Base-by-base conservation (phyloP, 2,329 filamentous ascomycete genomes). In the Periglandula ipomoeae region DNA sequence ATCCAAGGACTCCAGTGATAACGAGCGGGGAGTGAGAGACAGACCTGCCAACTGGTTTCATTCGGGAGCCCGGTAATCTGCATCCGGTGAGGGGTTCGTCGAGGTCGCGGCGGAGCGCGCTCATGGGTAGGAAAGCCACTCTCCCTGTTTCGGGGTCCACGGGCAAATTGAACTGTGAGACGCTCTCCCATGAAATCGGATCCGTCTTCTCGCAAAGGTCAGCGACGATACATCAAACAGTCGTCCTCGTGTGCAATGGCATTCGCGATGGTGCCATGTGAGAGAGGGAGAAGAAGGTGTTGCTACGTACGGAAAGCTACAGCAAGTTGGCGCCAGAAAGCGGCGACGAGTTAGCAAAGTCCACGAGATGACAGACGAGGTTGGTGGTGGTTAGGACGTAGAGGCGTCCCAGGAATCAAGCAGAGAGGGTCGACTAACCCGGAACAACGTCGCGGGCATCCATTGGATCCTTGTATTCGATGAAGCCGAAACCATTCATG, bases 21-120 rank as follows among this genome's bases (percentile, higher is more conserved):
- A 77, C 62, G 66, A 77, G 79, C 72, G 72, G 74, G 79, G 75
- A 75, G 75, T 45, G 70, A 68, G 66, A 68, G 75, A 87, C 93
- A 93, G 85, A 98, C 93, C 93, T 98, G 93, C 93, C 93, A 98
- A 82, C 90, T 96, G 78, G 93, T 98, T 78, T 97, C 91, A 74
- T 82, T 84, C 68, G 91, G 90, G 71, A 98, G 88, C 75, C 90
- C 91, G 76, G 87, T 87, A 65, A 98, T 94, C 70, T 91, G 85
- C 93, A 98, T 97, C 69, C 93, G 87, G 71, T 90, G 89, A 59
- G 89, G 84, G 59, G 93, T 98, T 69, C 93, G 89, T 65, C 93
- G 86, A 56, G 93, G 93, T 64, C 93, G 87, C 57, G 79, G 78
- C 54, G 76, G 71, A 48, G 70, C 71, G 59, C 80, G 76, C 61